These are phyloP conservation scores for Polygonum aviculare DNA, from an alignment of 148 eudicot genomes.

Conservation along the genomic window DNA sequence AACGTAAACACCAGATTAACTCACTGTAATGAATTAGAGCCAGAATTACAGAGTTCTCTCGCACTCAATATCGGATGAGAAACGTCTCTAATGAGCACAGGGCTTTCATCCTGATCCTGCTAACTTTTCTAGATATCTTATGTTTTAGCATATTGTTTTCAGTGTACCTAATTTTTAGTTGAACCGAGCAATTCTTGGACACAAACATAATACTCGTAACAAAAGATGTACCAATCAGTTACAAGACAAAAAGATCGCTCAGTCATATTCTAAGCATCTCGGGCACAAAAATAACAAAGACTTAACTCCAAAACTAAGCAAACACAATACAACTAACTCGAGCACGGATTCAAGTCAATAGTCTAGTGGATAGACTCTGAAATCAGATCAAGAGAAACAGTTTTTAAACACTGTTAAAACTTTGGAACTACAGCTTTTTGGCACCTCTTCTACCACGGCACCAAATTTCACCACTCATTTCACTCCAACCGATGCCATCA, in stretches of 20 bases:
- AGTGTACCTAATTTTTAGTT: not conserved
- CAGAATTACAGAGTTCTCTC: too few species aligned
- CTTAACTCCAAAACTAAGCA: not conserved
- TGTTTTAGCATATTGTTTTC: not conserved
- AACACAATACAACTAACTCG: not conserved
- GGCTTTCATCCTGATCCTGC: too few species aligned
- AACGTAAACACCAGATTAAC: too few species aligned
- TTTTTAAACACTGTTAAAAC: not conserved
- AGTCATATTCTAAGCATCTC: not conserved
- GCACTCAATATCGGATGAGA: too few species aligned
- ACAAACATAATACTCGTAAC: not conserved
- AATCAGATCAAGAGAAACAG: not conserved
- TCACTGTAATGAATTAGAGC: too few species aligned
- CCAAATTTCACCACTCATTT: slow-evolving; percentile 23
- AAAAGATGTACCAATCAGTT: not conserved
- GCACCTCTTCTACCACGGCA: not conserved
- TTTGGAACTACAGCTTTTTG: not conserved
- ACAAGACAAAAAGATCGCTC: not conserved
- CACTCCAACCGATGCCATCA: slow-evolving; percentile 95
- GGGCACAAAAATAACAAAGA: not conserved
- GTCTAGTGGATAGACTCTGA: not conserved
- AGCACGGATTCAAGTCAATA: not conserved
- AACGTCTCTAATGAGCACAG: too few species aligned
- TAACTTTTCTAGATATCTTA: too few species aligned
- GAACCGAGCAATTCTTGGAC: not conserved